Percentiles rank a stretch among this genome's conserved stretches.
These are phyloP conservation scores for Cytospora mali DNA, from an alignment of 2,329 filamentous ascomycete genomes.

Conservation along the genomic window DNA sequence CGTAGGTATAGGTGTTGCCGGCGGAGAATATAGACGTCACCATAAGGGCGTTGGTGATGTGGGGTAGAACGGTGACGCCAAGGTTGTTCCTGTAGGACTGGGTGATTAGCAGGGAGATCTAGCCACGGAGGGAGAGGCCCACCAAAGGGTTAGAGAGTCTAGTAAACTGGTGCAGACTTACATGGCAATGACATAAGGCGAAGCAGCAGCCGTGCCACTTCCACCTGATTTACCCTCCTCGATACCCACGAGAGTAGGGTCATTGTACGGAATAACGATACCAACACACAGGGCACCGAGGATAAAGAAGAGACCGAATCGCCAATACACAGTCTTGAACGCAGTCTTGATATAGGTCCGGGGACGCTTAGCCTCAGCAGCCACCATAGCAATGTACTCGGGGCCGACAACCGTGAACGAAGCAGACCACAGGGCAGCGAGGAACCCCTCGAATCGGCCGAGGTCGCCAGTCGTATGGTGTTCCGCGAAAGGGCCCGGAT, in stretches of 20 bases:
- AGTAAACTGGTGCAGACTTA: slow-evolving; percentile 7
- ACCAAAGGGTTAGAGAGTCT: not conserved
- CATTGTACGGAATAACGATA: slow-evolving; percentile 67
- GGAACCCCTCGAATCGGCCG: slow-evolving; percentile 71
- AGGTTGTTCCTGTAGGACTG: slow-evolving; percentile 43
- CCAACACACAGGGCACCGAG: slow-evolving; percentile 68
- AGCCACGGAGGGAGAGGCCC: not conserved
- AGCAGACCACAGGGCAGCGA: slow-evolving; percentile 67
- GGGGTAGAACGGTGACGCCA: slow-evolving; percentile 54
- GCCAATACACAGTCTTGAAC: slow-evolving; percentile 74
- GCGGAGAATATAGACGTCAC: slow-evolving; percentile 29
- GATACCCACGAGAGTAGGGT: slow-evolving; percentile 54
- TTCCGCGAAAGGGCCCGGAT: slow-evolving; percentile 64
- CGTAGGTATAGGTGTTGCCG: slow-evolving; percentile 29
- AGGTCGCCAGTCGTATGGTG: slow-evolving; percentile 61
- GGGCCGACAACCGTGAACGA: slow-evolving; percentile 67
- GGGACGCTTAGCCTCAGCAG: slow-evolving; percentile 69
- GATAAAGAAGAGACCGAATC: slow-evolving; percentile 72
- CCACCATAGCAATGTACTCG: slow-evolving; percentile 69
- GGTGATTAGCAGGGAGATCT: slow-evolving; percentile 12
- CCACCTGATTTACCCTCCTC: slow-evolving; percentile 45
- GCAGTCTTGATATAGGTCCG: slow-evolving; percentile 66
- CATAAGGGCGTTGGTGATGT: slow-evolving; percentile 58
- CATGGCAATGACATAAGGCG: slow-evolving; percentile 67
- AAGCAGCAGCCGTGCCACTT: slow-evolving; percentile 54